Evolutionary conservation across 2,329 filamentous ascomycete species (phyloP).

Genomic region (Huntiella decipiens): DNA sequence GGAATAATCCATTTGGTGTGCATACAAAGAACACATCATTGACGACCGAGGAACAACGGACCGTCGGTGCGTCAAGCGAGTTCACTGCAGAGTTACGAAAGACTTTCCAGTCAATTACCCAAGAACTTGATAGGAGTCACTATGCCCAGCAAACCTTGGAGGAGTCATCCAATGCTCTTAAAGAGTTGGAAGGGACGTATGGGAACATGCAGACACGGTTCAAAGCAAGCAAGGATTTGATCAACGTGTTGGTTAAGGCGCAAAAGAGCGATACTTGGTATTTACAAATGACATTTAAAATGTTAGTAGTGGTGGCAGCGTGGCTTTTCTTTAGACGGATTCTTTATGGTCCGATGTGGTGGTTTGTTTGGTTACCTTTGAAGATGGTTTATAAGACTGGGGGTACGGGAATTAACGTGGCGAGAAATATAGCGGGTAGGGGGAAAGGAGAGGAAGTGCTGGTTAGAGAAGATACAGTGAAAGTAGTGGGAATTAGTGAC

Average conservation of each 20-base stretch:
- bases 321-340: constrained; percentile 78
- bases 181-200: constrained; percentile 65
- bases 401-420: too few species aligned
- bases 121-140: constrained; percentile 66
- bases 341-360: constrained; percentile 78
- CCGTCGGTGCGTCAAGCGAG: constrained; percentile 57
- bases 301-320: constrained; percentile 54
- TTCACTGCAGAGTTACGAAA: constrained; percentile 69
- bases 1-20: constrained; percentile 13
- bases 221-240: constrained; percentile 50
- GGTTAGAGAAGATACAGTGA: too few species aligned
- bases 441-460: too few species aligned
- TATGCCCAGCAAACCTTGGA: constrained; percentile 81
- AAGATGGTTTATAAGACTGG: constrained; percentile 30
- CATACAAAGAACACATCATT: constrained; percentile 20
- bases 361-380: constrained; percentile 71
- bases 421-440: too few species aligned
- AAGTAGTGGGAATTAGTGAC: too few species aligned
- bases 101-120: constrained; percentile 71
- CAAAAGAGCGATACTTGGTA: constrained; percentile 99
- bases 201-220: constrained; percentile 60
- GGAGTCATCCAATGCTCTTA: constrained; percentile 67
- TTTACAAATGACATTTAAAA: constrained; percentile 71
- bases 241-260: constrained; percentile 61
- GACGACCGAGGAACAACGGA: constrained; percentile 51